Percentiles rank a stretch among this genome's conserved stretches.
Evolutionary conservation across 1,284 basidiomycete genomes (phyloP).

Genomic region (Trichosporon ovoides): DNA sequence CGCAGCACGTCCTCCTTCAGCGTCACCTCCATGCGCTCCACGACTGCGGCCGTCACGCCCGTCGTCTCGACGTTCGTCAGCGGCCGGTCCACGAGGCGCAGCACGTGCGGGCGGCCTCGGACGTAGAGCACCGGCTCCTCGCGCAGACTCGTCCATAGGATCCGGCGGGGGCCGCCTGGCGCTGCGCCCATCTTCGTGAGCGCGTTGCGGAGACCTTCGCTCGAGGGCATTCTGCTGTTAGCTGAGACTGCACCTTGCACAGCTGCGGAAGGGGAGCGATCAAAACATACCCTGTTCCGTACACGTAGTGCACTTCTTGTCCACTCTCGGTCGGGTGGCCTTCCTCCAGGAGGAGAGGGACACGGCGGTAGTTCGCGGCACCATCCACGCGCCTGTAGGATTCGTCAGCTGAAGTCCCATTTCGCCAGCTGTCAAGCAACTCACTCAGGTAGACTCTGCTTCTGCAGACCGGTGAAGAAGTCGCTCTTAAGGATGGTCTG

Average conservation of each 20-base stretch:
- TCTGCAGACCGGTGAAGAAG: conserved; percentile 91
- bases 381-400: conserved; percentile 77
- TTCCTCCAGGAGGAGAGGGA: conserved; percentile 59
- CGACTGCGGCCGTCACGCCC: conserved; percentile 84
- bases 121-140: conserved; percentile 83
- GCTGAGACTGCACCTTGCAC: not conserved
- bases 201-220: conserved; percentile 61
- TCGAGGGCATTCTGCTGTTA: conserved; percentile 26
- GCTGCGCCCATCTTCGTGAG: conserved; percentile 74
- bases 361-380: conserved; percentile 80
- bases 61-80: conserved; percentile 92
- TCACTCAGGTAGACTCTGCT: conserved; percentile 87
- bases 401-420: too few species aligned
- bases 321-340: conserved; percentile 14
- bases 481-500: conserved; percentile 85
- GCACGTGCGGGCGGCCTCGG: conserved; percentile 69
- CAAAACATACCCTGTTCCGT: conserved; percentile 73
- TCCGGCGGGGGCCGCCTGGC: conserved; percentile 64
- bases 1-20: conserved; percentile 85
- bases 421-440: too few species aligned
- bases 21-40: conserved; percentile 85
- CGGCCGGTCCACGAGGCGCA: conserved; percentile 83
- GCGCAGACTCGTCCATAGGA: conserved; percentile 86
- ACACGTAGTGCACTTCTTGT: conserved; percentile 62
- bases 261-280: too few species aligned